phyloP scores from a whole-genome alignment of 116 monocot species.

The Dioscorea cayenensis region DNA sequence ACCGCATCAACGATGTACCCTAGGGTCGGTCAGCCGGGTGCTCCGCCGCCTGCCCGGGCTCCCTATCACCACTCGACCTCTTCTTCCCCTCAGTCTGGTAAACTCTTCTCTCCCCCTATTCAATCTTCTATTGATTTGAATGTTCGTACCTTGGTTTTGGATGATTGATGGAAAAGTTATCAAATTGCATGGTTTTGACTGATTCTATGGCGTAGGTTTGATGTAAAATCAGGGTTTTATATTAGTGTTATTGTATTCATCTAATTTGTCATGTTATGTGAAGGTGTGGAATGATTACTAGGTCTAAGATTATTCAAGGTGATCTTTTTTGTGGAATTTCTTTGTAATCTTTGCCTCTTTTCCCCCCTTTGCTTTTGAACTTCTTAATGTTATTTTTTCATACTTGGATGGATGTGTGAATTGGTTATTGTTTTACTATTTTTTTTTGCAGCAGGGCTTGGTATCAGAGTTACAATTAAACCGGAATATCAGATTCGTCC shows the following conservation, averaged over 20 bases:
- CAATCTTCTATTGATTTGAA: neutral
- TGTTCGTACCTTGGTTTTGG: neutral
- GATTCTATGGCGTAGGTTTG: neutral
- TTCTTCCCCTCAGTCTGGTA: constrained; percentile 15
- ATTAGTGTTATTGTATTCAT: neutral
- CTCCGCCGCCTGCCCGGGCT: constrained; percentile 3
- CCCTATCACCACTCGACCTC: neutral
- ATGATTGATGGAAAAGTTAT: neutral
- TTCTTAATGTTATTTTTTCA: neutral
- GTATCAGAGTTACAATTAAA: constrained; percentile 68
- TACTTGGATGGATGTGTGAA: neutral
- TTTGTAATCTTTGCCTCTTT: neutral
- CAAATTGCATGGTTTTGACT: neutral
- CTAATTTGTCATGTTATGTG: neutral
- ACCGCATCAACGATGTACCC: constrained; percentile 18
- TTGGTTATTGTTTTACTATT: constrained; percentile 1
- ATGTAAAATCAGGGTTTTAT: neutral
- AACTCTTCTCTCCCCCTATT: neutral
- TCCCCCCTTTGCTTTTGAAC: too few relatives aligned
- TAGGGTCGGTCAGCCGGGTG: constrained; percentile 10
- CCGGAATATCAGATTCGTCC: constrained; percentile 67
- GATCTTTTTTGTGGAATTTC: neutral
- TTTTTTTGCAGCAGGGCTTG: constrained; percentile 51
- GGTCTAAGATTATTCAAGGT: neutral
- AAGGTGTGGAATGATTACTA: neutral